A percentile compares a stretch with the other conserved stretches of the same genome.
These are phyloP conservation scores for Perilla frutescens DNA, from an alignment of 257 asterid species.

Conservation along the genomic window DNA sequence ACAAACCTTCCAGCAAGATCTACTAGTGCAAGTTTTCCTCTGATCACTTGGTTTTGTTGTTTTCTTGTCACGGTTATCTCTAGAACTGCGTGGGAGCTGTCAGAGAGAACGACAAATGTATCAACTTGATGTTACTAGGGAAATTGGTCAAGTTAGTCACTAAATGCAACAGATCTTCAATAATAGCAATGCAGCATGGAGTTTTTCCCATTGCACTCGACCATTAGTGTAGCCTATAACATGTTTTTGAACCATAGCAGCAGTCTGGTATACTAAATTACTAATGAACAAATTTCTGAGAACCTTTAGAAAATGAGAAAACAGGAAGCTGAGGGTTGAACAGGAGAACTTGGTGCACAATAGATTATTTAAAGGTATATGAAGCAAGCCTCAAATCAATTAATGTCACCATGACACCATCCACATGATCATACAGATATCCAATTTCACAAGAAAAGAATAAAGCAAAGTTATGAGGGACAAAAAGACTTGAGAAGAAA, in stretches of 20 bases:
- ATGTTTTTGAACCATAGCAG: not conserved
- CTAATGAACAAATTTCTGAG: slow-evolving; percentile 23
- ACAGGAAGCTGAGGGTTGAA: slow-evolving; percentile 27
- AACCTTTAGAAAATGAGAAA: slow-evolving; percentile 23
- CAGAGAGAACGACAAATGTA: slow-evolving; percentile 28
- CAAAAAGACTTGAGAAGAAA: slow-evolving; percentile 25
- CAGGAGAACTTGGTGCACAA: slow-evolving; percentile 20
- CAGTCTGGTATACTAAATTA: not conserved
- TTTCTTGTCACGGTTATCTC: slow-evolving; percentile 85
- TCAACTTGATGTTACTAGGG: slow-evolving; percentile 31
- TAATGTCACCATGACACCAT: slow-evolving; percentile 2
- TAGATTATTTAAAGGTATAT: not conserved
- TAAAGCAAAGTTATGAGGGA: not conserved
- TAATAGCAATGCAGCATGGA: slow-evolving; percentile 23
- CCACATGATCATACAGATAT: not conserved
- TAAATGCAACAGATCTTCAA: slow-evolving; percentile 21
- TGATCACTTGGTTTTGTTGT: slow-evolving; percentile 74
- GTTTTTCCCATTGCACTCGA: slow-evolving; percentile 14
- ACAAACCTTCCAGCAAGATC: slow-evolving; percentile 99
- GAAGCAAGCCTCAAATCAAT: not conserved
- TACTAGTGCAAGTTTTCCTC: slow-evolving; percentile 91
- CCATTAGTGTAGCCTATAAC: slow-evolving; percentile 12
- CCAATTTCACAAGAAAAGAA: not conserved
- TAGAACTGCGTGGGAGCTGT: slow-evolving; percentile 95
- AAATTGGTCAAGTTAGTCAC: slow-evolving; percentile 17